phyloP scores from a whole-genome alignment of 257 asterid species.

The Salvia hispanica region DNA sequence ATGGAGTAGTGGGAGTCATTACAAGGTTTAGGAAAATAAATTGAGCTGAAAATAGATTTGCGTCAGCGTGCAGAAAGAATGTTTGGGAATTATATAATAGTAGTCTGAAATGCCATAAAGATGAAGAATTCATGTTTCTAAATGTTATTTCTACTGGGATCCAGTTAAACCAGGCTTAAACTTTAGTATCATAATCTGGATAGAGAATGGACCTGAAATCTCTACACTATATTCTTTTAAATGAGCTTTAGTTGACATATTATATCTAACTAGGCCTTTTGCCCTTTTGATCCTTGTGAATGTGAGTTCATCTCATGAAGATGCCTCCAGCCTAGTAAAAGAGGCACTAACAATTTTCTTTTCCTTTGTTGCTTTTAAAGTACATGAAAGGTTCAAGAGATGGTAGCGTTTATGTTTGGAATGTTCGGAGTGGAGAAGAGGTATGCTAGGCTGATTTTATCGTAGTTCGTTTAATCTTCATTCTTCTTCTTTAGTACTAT shows the following conservation, averaged over 20 bases:
- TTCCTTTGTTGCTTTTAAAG: conserved; percentile 22
- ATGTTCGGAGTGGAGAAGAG: conserved; percentile 91
- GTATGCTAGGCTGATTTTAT: conserved; percentile 42
- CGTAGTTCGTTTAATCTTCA: conserved; percentile 1
- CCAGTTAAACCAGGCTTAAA: conserved; percentile 10
- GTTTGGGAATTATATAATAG: neutral
- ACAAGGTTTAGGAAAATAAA: neutral
- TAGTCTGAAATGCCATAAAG: neutral
- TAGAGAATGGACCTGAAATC: conserved; percentile 15
- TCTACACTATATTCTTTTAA: neutral
- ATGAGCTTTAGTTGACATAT: conserved; percentile 9
- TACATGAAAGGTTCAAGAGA: conserved; percentile 85
- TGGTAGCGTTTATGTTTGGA: conserved; percentile 95
- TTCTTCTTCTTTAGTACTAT: conserved; percentile 15
- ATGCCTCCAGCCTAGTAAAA: conserved; percentile 24
- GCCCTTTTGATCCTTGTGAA: conserved; percentile 13
- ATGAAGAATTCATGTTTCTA: conserved; percentile 13
- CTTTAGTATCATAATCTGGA: neutral
- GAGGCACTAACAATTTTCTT: conserved; percentile 26
- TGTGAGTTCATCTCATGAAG: conserved; percentile 9
- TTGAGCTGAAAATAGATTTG: conserved; percentile 5
- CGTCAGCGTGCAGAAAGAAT: conserved; percentile 2
- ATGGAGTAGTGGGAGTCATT: too few relatives aligned
- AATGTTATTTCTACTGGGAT: neutral
- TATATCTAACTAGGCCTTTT: conserved; percentile 1